phyloP scores from a whole-genome alignment of 2,329 filamentous ascomycete species.

The Metarhizium anisopliae region DNA sequence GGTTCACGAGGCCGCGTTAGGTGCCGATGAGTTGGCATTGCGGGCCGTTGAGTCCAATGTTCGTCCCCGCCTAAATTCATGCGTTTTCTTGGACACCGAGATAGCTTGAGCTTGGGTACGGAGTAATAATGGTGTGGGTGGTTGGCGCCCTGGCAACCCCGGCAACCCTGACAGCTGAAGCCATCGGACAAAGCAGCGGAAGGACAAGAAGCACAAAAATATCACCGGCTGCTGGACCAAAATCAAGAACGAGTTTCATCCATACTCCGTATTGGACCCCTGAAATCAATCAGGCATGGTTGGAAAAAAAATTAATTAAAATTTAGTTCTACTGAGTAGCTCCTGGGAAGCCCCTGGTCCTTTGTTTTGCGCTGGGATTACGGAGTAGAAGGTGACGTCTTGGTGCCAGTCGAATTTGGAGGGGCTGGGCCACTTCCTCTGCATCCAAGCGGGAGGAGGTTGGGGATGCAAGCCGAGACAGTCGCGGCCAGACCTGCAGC shows the following conservation, averaged over 20 bases:
- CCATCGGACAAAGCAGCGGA: too few species aligned
- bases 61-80: background rate
- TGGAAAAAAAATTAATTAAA: too few species aligned
- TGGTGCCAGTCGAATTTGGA: constrained; percentile 4
- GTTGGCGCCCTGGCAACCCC: background rate
- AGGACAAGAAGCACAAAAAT: too few species aligned
- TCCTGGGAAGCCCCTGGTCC: background rate
- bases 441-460: constrained; percentile 27
- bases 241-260: too few species aligned
- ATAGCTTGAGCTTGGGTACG: background rate
- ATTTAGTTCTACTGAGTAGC: too few species aligned
- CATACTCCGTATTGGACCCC: too few species aligned
- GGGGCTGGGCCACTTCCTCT: constrained; percentile 17
- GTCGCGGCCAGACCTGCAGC: constrained; percentile 1
- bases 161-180: background rate
- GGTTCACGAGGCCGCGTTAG: background rate
- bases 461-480: constrained; percentile 13
- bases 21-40: constrained; percentile 4
- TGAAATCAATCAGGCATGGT: too few species aligned
- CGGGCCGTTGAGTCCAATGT: background rate
- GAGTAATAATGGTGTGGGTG: background rate
- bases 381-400: constrained; percentile 1
- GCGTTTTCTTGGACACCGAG: background rate
- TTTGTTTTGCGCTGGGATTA: background rate
- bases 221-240: too few species aligned